Base-by-base conservation (phyloP, 805 yeast species). In the Ogataea populi-albae region DNA sequence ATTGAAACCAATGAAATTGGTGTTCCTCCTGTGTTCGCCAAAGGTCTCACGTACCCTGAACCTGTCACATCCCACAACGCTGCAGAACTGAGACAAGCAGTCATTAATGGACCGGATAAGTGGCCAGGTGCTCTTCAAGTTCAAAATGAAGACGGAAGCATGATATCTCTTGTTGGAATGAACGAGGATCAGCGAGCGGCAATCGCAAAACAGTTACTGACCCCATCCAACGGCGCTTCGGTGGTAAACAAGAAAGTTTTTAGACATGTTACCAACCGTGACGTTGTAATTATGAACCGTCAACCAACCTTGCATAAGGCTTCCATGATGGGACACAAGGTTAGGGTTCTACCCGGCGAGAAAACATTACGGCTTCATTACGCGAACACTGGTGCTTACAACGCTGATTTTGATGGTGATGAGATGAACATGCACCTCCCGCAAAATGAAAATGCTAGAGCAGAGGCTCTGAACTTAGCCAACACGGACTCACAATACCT, bases 391-490 rank as follows among this genome's bases (percentile, higher is more conserved):
- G 97, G 97, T 66, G 97, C 98, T 28, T 93, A 91, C 66, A 91
- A 91, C 62, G 98, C 98, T 25, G 98, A 91, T 75, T 91, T 93
- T 55, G 98, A 91, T 66, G 98, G 98, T 72, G 98, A 91, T 66
- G 98, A 91, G 70, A 91, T 91, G 98, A 91, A 91, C 62, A 84
- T 91, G 96, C 98, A 91, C 68, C 91, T 91, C 73, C 98, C 98
- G 18, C 98, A 91, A 68, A 88, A 86, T 64, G 97, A 91, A 67
- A 86, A 86, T 51, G 98, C 98, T 7, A 81, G 89, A 59, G 91
- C 98, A 16, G 98, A 93, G 67, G 98, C 98, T 2, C 70, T 87
- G 56, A 78, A 87, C 58, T 73, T 93, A 61, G 98, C 98, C 26
- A 89, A 91, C 62, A 93, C 99, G 6, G 97, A 94, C 64, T 85